Base-by-base conservation (phyloP, 1,284 basidiomycete genomes). In the Irpex sp. region DNA sequence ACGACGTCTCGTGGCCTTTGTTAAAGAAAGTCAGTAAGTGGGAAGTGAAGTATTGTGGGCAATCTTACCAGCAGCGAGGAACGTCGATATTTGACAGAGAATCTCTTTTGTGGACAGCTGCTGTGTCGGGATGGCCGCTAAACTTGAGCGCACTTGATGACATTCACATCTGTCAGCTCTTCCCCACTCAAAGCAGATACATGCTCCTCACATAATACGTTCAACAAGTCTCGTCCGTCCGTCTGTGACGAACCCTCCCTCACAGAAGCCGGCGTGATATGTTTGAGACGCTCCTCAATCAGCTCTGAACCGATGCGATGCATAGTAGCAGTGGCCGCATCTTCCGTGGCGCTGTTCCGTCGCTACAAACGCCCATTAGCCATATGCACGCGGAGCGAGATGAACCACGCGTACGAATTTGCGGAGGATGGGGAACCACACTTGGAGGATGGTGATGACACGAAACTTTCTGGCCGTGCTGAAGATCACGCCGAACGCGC, bases 71-170 rank as follows among this genome's bases (percentile, higher is more conserved):
- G 85, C 85, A n/a, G 85, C 81, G 57, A 94, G 81, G 72, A 94
- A 91, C 0, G 89, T 93, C 6, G 87, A 86, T 65, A 94, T 91
- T 73, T 93, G 91, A 63, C 84, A 89, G 31, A 88, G 76, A 2
- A 91, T 85, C 70, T 94, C 91, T 13, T 81, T 77, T 52, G 85
- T 82, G 6, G 83, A 82, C 79, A 94, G 82, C 21, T 79, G 78
- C 71, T 90, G 83, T 0, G 78, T 77, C 0, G 79, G 74, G 4
- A 77, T 74, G 8, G 79, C 72, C 0, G 83, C 79, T 67, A 84
- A 74, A 71, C 88, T 89, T 3, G 87, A 87, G 55, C 81, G 82
- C 64, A 91, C 87, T 87, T 66, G 37, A 44, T 57, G 19, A 61
- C 58, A 44, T 60, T 26, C 57, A 59, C 37, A 26, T 26, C 36